Conservation (phyloP, 768 basidiomycete genomes). For the Pholiota molesta region DNA sequence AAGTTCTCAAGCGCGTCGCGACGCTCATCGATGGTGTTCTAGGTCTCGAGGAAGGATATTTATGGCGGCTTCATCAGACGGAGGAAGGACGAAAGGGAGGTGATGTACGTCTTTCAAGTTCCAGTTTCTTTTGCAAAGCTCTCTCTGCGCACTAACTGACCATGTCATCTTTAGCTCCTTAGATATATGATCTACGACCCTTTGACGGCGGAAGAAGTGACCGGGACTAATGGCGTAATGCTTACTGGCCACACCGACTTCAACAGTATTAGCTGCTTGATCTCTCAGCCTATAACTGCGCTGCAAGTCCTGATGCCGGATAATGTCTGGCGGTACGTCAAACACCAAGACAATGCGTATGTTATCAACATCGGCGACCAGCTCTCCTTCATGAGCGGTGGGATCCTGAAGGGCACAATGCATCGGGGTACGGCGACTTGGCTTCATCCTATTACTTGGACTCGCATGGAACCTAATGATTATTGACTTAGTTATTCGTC, state of each 20-base stretch:
- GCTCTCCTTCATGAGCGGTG: constrained; percentile 37
- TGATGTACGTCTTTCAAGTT: constrained; percentile 24
- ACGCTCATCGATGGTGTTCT: constrained; percentile 33
- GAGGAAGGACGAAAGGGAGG: constrained; percentile 28
- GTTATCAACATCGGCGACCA: constrained; percentile 41
- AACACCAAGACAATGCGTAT: constrained; percentile 32
- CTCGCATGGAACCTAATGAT: neutral
- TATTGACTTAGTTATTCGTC: constrained; percentile 30
- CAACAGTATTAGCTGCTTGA: constrained; percentile 33
- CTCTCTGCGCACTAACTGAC: neutral
- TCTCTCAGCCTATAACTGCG: constrained; percentile 37
- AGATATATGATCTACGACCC: constrained; percentile 41
- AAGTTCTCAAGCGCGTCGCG: constrained; percentile 32
- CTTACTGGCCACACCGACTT: constrained; percentile 38
- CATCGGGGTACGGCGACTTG: constrained; percentile 28
- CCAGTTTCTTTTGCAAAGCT: neutral
- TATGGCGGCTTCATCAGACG: constrained; percentile 34
- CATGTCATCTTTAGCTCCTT: constrained; percentile 21
- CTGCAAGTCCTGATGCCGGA: constrained; percentile 39
- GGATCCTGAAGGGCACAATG: constrained; percentile 37
- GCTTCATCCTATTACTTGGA: neutral
- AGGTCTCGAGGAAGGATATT: constrained; percentile 33
- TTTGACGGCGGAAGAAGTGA: constrained; percentile 29
- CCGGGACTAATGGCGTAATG: constrained; percentile 38
- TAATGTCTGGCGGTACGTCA: constrained; percentile 38